phyloP scores from a whole-genome alignment of 208 protist species.

The Perkinsela sp. region DNA sequence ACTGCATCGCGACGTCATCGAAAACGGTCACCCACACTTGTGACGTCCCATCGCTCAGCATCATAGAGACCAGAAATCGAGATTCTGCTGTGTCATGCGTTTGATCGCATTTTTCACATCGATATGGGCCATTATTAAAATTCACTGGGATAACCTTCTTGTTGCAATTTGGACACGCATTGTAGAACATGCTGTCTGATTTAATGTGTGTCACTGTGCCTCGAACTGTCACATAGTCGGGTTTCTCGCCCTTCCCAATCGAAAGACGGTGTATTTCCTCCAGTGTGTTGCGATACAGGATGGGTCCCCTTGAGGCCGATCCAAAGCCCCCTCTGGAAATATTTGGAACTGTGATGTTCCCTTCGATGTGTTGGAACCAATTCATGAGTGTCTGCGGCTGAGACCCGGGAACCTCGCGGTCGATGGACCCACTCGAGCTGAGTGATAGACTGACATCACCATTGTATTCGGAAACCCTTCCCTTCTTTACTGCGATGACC shows the following conservation, averaged over 20 bases:
- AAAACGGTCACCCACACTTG: slow-evolving; percentile 66
- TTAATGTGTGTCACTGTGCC: slow-evolving; percentile 63
- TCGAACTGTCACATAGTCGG: slow-evolving; percentile 52
- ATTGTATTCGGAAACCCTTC: slow-evolving; percentile 45
- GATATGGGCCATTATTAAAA: slow-evolving; percentile 29
- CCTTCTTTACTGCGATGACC: slow-evolving; percentile 40
- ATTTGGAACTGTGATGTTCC: neutral
- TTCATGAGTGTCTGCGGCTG: neutral
- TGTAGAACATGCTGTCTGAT: slow-evolving; percentile 60
- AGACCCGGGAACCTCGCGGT: neutral
- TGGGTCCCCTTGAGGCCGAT: neutral
- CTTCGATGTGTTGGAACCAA: neutral
- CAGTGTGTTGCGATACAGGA: slow-evolving; percentile 24
- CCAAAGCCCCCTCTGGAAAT: neutral
- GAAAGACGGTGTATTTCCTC: slow-evolving; percentile 36
- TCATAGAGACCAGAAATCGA: slow-evolving; percentile 52
- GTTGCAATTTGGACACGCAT: slow-evolving; percentile 43
- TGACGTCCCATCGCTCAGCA: slow-evolving; percentile 48
- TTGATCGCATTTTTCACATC: slow-evolving; percentile 60
- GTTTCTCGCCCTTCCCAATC: slow-evolving; percentile 30
- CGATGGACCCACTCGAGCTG: neutral
- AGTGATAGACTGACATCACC: neutral
- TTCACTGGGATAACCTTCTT: slow-evolving; percentile 57
- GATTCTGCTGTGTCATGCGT: slow-evolving; percentile 19
- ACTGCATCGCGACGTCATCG: slow-evolving; percentile 47